These are phyloP conservation scores for Calvatia gigantea DNA, from an alignment of 768 basidiomycete genomes.

Conservation along the genomic window DNA sequence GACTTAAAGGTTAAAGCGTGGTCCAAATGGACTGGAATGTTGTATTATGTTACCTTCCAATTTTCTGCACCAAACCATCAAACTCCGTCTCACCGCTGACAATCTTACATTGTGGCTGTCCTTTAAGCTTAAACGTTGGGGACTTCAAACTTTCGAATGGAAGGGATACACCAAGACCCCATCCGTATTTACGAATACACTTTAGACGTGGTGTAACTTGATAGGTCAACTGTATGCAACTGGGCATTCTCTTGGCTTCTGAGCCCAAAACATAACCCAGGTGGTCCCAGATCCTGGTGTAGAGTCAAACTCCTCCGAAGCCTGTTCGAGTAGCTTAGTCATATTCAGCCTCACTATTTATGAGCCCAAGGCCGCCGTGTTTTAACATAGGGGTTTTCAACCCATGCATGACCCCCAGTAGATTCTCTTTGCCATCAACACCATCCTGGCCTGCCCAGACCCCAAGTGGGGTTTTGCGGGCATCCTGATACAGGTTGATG, in stretches of 20 bases:
- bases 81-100: conserved; percentile 3
- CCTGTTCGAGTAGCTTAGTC: background rate
- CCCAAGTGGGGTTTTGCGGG: background rate
- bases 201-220: too few species aligned
- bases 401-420: background rate
- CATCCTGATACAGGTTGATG: background rate
- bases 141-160: background rate
- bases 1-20: conserved; percentile 5
- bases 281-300: background rate
- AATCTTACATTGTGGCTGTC: conserved; percentile 2
- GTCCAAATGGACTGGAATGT: background rate
- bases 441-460: conserved; percentile 3
- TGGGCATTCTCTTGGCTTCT: background rate
- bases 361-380: conserved; percentile 1
- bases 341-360: background rate
- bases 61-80: background rate
- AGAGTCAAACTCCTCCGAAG: background rate
- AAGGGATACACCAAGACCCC: too few species aligned
- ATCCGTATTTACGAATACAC: too few species aligned
- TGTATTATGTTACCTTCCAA: conserved; percentile 1
- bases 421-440: background rate
- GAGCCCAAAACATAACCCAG: conserved; percentile 1
- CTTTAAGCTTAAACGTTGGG: background rate
- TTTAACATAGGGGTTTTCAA: background rate
- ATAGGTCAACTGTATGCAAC: background rate